Evolutionary conservation across 306 rosid genomes (phyloP).

Genomic region (Medicago arabica): DNA sequence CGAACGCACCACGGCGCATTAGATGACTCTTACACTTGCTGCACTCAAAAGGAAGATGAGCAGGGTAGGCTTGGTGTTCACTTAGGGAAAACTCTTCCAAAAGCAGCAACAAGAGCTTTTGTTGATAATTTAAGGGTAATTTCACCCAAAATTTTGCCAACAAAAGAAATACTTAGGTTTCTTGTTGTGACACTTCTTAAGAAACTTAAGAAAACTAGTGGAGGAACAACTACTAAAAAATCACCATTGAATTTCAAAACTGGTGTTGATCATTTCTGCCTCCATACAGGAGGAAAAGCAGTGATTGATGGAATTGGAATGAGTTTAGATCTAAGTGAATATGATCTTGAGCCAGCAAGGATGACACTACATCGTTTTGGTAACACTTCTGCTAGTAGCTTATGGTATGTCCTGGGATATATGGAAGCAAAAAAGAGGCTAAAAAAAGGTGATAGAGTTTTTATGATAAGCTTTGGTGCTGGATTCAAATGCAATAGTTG

Average conservation of each 20-base stretch:
- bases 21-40: conserved; percentile 75
- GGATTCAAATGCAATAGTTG: conserved; percentile 94
- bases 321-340: conserved; percentile 59
- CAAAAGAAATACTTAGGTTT: conserved; percentile 65
- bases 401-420: conserved; percentile 47
- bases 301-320: conserved; percentile 61
- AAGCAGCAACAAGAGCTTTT: conserved; percentile 87
- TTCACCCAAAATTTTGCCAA: conserved; percentile 76
- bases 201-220: conserved; percentile 34
- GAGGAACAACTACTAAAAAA: conserved; percentile 36
- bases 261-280: conserved; percentile 45
- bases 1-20: conserved; percentile 81
- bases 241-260: conserved; percentile 62
- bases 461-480: conserved; percentile 93
- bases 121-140: conserved; percentile 74
- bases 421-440: conserved; percentile 35
- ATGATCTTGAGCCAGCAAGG: conserved; percentile 83
- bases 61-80: conserved; percentile 68
- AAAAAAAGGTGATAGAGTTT: conserved; percentile 61
- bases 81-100: conserved; percentile 69
- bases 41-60: conserved; percentile 73
- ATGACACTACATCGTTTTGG: conserved; percentile 92
- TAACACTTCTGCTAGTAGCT: conserved; percentile 78
- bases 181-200: conserved; percentile 37
- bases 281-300: too few relatives aligned